These are phyloP conservation scores for Xylaria bambusicola DNA, from an alignment of 495 filamentous ascomycete genomes.

Conservation along the genomic window DNA sequence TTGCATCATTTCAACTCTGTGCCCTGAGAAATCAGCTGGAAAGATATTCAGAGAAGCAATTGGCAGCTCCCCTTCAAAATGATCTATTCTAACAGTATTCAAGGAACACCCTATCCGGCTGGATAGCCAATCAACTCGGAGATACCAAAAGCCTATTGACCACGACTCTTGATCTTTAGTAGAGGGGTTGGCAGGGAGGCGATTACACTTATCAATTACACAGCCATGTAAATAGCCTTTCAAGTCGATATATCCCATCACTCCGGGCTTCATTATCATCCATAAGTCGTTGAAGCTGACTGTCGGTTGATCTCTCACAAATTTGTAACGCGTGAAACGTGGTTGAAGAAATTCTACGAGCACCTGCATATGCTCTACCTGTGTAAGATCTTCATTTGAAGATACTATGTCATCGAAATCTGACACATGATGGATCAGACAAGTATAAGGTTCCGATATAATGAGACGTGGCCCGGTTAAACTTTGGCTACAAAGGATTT, in stretches of 20 bases:
- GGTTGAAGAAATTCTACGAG: slow-evolving; percentile 3
- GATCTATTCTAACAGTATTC: neutral
- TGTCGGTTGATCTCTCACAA: neutral
- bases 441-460: neutral
- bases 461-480: neutral
- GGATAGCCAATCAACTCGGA: slow-evolving; percentile 3
- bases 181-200: neutral
- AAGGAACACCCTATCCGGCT: neutral
- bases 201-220: neutral
- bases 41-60: neutral
- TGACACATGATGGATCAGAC: neutral
- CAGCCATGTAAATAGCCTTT: neutral
- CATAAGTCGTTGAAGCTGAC: slow-evolving; percentile 2
- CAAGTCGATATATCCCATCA: neutral
- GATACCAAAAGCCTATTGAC: slow-evolving; percentile 6
- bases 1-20: neutral
- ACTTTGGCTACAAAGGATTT: neutral
- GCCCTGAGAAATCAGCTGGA: neutral
- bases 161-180: neutral
- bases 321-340: neutral
- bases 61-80: neutral
- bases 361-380: neutral
- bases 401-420: neutral
- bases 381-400: neutral
- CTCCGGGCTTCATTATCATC: neutral